phyloP scores from a whole-genome alignment of 192 early-diverging fungal species.

The Coemansia sp. region DNA sequence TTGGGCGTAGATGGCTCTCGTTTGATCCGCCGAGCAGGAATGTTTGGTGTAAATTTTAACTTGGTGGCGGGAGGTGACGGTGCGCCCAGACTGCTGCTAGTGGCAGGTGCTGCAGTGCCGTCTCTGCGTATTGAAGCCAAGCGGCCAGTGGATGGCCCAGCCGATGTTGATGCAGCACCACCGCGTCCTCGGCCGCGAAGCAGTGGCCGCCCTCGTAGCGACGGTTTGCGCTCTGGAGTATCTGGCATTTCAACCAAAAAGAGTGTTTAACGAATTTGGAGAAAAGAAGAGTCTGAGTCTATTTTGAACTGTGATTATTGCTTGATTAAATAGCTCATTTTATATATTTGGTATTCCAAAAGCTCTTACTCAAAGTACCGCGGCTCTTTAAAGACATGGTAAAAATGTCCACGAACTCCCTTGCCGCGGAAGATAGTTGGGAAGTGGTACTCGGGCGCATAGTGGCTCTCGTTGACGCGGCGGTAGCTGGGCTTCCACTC shows the following conservation, averaged over 20 bases:
- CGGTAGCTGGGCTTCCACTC: constrained; percentile 58
- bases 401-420: constrained; percentile 70
- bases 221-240: background rate
- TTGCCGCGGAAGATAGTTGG: constrained; percentile 64
- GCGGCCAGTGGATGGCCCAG: background rate
- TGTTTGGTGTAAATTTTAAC: constrained; percentile 28
- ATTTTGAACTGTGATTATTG: no score
- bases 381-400: constrained; percentile 77
- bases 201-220: background rate
- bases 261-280: background rate
- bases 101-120: background rate
- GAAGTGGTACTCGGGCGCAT: constrained; percentile 58
- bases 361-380: constrained; percentile 58
- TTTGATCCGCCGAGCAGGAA: constrained; percentile 31
- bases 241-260: background rate
- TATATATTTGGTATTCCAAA: no score
- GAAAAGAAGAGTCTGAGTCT: no score
- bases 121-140: background rate
- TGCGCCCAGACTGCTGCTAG: background rate
- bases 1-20: constrained; percentile 15
- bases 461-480: constrained; percentile 57
- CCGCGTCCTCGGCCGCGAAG: background rate
- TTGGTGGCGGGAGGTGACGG: background rate
- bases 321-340: no score
- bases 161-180: background rate